Base-by-base conservation (phyloP, 2,329 filamentous ascomycete species). In the Colletotrichum sublineola region DNA sequence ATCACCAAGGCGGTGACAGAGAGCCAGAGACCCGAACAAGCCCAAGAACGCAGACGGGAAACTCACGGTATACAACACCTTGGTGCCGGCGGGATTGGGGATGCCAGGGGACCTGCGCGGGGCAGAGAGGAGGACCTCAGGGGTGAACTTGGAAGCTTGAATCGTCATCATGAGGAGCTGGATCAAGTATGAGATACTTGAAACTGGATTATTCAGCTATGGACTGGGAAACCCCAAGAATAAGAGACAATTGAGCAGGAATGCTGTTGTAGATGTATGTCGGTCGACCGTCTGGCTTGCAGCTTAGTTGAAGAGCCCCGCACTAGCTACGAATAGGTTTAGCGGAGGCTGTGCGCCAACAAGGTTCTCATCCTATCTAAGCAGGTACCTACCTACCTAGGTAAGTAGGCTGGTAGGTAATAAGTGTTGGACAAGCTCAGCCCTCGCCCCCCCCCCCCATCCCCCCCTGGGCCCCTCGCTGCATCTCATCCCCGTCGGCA, bases 51-150 rank as follows among this genome's bases (percentile, higher is more conserved):
- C 29, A 24, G 46, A 50, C 15, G 15, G 46, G 44, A 18, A 29
- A 76, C 82, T 75, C 76, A 91, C 88, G 53, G 90, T 90, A 78
- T 92, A 94, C 38, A 95, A 81, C 58, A 92, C 86, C 70, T 76
- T 85, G 66, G 88, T 89, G 55, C 92, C 92, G 64, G 88, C 85
- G 48, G 86, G 80, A 79, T 94, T 96, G n/a, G 93, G 93, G 1
- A 90, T 81, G 60, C 90, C 93, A 20, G 90, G 80, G 14, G 92
- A 93, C 60, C 93, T 90, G 68, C 94, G 90, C 42, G 93, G 93
- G 20, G 93, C 92, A 75, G 91, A 91, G 77, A 96, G 88, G 70
- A 96, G 86, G 75, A 94, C 92, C 85, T 94, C 89, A 5, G 93
- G 92, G 12, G 92, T 94, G 82, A 95, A 93, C 76, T 91, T 92